Conservation (phyloP, 106 monocot genomes). For the Phalaenopsis aphrodite region DNA sequence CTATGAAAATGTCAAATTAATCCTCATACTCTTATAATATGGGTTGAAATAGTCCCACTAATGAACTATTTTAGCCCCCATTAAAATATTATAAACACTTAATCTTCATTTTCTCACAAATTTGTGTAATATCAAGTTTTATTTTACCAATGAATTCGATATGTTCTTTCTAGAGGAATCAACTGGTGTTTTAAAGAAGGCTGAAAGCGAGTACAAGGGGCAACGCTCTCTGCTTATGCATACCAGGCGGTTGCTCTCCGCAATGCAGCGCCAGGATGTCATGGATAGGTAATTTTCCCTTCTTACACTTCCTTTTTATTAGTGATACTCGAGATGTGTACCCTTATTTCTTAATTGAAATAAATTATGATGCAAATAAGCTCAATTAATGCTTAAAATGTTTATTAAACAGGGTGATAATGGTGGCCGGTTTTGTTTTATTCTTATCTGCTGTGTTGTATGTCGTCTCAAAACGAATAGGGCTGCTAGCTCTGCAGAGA, state of each 20-base stretch:
- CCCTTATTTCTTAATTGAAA: not conserved
- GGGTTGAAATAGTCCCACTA: no score
- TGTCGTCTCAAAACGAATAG: conserved; percentile 43
- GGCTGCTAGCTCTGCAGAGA: conserved; percentile 33
- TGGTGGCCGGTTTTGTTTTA: conserved; percentile 15
- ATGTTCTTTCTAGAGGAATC: conserved; percentile 62
- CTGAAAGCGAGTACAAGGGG: conserved; percentile 91
- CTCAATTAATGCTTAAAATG: not conserved
- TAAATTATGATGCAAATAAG: not conserved
- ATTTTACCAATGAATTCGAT: not conserved
- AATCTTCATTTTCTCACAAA: not conserved
- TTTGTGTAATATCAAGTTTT: not conserved
- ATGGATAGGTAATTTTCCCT: conserved; percentile 58
- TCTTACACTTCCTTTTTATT: no score
- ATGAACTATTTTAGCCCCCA: no score
- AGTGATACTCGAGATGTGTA: no score
- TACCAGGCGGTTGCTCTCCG: conserved; percentile 67
- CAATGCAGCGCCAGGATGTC: conserved; percentile 88
- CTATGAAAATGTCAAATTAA: no score
- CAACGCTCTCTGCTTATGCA: conserved; percentile 82
- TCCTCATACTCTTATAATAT: no score
- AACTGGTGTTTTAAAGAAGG: conserved; percentile 69
- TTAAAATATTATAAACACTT: not conserved
- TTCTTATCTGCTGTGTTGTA: conserved; percentile 23
- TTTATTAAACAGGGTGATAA: conserved; percentile 15